Percentiles rank a stretch among this genome's conserved stretches.
Conservation (phyloP, 2,329 filamentous ascomycete genomes). For the Exserohilum turcica region DNA sequence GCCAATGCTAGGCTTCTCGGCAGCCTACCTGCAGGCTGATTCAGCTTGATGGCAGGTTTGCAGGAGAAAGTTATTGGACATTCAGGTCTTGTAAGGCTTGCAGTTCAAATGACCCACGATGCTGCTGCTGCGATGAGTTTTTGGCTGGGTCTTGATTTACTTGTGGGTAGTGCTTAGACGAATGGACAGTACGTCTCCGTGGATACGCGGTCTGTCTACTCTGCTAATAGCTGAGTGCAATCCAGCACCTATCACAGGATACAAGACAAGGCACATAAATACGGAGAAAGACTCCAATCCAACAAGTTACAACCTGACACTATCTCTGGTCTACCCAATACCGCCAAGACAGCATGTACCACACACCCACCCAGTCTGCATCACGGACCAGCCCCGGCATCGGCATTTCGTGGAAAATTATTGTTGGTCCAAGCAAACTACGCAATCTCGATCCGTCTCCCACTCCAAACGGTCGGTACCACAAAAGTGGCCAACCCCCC, state of each 20-base stretch:
- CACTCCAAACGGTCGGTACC: background rate
- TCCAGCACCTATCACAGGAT: too few species aligned
- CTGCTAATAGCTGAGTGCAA: background rate
- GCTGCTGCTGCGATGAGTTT: background rate
- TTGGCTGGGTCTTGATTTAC: background rate
- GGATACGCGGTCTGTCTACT: too few species aligned
- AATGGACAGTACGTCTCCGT: background rate
- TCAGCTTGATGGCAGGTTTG: too few species aligned
- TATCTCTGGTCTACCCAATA: background rate
- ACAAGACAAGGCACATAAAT: background rate
- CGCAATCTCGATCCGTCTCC: too few species aligned
- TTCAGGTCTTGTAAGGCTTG: too few species aligned
- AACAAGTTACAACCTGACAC: background rate
- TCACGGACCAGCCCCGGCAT: background rate
- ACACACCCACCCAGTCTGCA: background rate
- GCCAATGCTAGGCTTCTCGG: too few species aligned
- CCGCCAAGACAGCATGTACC: background rate
- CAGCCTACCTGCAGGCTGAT: too few species aligned
- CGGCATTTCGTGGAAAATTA: background rate
- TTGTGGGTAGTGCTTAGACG: background rate
- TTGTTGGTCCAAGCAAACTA: background rate
- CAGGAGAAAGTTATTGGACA: too few species aligned
- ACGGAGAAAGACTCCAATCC: background rate
- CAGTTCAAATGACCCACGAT: too few species aligned
- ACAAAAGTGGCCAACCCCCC: background rate